Base-by-base conservation (phyloP, 164 flowering plant genomes). In the Euptelea pleiosperma region DNA sequence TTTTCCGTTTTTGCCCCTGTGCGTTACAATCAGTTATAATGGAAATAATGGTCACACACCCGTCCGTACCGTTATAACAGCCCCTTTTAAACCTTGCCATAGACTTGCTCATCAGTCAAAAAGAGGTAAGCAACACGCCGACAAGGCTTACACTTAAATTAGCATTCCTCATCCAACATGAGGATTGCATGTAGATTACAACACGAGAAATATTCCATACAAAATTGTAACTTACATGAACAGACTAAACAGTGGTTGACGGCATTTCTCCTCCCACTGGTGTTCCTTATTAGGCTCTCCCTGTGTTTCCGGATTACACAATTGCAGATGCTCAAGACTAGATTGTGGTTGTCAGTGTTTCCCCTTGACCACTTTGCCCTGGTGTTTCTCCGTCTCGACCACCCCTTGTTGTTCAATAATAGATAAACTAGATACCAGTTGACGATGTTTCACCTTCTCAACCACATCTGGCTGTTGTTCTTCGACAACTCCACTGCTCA, bases 401-500 rank as follows among this genome's bases (percentile, higher is more conserved):
- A 18, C 55, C 2, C 26, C 28, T 26, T 9, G n/a, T 29, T 42
- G 9, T 19, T 19, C 12, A 19, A 28, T 19, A 14, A 16, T 10
- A 19, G 2, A 30, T 36, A n/a, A n/a, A n/a, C n/a, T n/a, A n/a
- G n/a, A n/a, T n/a, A n/a, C n/a, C n/a, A n/a, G n/a, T n/a, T n/a
- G n/a, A n/a, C n/a, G n/a, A n/a, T n/a, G n/a, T n/a, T n/a, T n/a
- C n/a, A n/a, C 26, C 14, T 40, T 21, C 49, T 24, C 9, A 29
- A 29, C 44, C 15, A 1, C 55, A 56, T 30, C 37, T 36, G 2
- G 19, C 16, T 36, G 39, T 25, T 52, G 53, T 50, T 54, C 47
- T 37, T 16, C 60, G 53, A 58, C 26, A 35, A 47, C 18, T 25
- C 61, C 77, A 61, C 60, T 54, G 25, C 54, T 61, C 88, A 93